Evolutionary conservation across 202 grass and related monocot species (phyloP).

Genomic region (Carex arenaria): DNA sequence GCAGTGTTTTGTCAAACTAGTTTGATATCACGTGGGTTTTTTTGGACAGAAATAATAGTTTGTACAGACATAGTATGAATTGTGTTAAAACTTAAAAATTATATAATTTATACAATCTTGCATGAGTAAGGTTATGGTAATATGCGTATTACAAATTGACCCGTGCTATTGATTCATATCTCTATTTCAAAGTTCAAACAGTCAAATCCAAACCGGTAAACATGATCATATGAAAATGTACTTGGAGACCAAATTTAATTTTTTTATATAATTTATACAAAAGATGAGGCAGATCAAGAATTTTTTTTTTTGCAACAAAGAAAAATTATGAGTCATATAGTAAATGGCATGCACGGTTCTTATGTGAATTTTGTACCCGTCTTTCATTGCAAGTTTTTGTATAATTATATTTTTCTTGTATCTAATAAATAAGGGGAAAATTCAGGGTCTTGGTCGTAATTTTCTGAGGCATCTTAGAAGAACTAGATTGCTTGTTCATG

Average conservation of each 20-base stretch:
- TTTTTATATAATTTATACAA: not conserved
- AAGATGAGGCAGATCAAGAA: not conserved
- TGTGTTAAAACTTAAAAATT: not conserved
- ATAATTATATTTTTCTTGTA: not conserved
- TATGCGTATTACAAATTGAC: too few relatives aligned
- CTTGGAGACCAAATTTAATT: too few relatives aligned
- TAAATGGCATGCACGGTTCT: not conserved
- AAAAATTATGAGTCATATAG: not conserved
- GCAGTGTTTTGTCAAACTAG: not conserved
- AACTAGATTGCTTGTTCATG: slow-evolving; percentile 86
- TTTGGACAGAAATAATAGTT: not conserved
- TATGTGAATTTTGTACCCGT: not conserved
- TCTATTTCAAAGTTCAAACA: too few relatives aligned
- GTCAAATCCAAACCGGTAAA: too few relatives aligned
- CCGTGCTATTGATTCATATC: too few relatives aligned
- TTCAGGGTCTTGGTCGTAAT: slow-evolving; percentile 93
- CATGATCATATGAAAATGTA: too few relatives aligned
- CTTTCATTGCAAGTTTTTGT: not conserved
- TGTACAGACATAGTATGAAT: not conserved
- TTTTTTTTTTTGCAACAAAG: not conserved
- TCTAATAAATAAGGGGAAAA: slow-evolving; percentile 11
- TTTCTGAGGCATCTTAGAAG: slow-evolving; percentile 96
- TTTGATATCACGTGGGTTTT: slow-evolving; percentile 6
- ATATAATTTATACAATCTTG: not conserved
- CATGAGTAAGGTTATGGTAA: too few relatives aligned